Conservation (phyloP, 306 rosid genomes). For the Gleditsia sinensis region DNA sequence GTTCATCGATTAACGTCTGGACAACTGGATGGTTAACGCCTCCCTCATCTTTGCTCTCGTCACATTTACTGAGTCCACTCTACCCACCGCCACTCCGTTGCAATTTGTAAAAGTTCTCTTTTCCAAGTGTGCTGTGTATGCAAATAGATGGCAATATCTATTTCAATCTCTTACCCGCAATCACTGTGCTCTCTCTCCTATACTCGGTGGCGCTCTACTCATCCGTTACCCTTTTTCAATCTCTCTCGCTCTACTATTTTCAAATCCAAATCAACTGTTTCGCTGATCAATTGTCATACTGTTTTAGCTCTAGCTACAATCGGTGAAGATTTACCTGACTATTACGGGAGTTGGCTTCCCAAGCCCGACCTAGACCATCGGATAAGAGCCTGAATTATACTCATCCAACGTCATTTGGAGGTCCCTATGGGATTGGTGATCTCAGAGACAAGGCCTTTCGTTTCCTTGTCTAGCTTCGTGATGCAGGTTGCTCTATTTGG, state of each 20-base stretch:
- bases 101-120: not conserved
- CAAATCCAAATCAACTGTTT: not conserved
- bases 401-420: constrained; percentile 93
- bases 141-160: not conserved
- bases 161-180: not conserved
- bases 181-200: not conserved
- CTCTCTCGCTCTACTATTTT: not conserved
- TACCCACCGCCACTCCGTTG: not conserved
- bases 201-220: not conserved
- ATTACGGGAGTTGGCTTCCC: constrained; percentile 69
- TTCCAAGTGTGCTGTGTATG: not conserved
- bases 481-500: constrained; percentile 83
- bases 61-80: not conserved
- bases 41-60: not conserved
- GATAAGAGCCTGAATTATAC: constrained; percentile 81
- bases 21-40: no score
- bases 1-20: no score
- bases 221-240: not conserved
- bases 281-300: not conserved
- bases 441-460: constrained; percentile 78
- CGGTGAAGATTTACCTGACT: constrained; percentile 54
- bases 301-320: not conserved
- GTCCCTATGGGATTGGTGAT: constrained; percentile 90
- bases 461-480: constrained; percentile 83
- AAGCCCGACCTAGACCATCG: constrained; percentile 43